These are phyloP conservation scores for Cladosporium sp. DNA, from an alignment of 2,329 filamentous ascomycete genomes.

Conservation along the genomic window DNA sequence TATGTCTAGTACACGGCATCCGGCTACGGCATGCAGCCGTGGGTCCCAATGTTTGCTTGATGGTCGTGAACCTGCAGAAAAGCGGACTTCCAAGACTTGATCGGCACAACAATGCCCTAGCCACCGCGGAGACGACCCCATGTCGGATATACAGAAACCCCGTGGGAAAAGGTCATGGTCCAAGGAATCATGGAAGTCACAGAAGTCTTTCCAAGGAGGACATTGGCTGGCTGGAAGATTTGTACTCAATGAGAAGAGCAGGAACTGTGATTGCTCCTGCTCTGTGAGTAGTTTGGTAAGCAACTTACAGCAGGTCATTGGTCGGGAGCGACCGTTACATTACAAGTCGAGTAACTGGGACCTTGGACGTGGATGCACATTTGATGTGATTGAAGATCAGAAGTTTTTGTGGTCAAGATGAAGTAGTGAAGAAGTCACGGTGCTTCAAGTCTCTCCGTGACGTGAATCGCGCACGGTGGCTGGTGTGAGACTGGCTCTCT, in stretches of 20 bases:
- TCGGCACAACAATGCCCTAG: background rate
- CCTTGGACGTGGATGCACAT: background rate
- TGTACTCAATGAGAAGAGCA: background rate
- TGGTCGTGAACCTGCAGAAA: background rate
- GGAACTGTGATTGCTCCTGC: background rate
- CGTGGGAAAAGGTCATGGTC: background rate
- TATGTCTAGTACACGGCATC: background rate
- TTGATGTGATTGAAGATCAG: background rate
- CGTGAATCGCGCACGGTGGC: background rate
- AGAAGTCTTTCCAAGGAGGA: background rate
- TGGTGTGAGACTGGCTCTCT: background rate
- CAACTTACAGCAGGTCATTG: background rate
- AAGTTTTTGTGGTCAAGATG: background rate
- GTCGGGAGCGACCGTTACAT: background rate
- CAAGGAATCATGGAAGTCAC: background rate
- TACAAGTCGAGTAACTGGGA: background rate
- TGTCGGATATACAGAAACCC: background rate
- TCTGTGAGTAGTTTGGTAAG: background rate
- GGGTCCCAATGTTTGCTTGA: background rate
- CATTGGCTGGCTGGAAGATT: background rate
- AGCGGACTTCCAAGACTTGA: background rate
- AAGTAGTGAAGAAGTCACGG: background rate
- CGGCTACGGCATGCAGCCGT: background rate
- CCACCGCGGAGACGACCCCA: background rate
- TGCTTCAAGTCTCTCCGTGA: background rate